Base-by-base conservation (phyloP, 2,329 filamentous ascomycete genomes). In the Aspergillus pseudoterreus region DNA sequence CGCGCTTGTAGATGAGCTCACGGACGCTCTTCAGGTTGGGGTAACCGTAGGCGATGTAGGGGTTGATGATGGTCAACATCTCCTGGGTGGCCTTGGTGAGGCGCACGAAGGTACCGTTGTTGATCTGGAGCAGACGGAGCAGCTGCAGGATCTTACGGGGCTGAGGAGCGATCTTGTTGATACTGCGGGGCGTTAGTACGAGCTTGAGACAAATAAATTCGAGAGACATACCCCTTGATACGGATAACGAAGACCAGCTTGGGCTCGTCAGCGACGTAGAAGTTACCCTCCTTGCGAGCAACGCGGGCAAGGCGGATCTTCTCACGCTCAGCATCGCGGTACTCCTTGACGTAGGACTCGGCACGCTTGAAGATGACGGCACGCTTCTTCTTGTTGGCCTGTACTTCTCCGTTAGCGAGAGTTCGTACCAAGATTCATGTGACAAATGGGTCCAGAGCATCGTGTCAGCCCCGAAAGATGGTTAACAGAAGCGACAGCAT, bases 161-260 rank as follows among this genome's bases (percentile, higher is more conserved):
- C 89, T 99, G 97, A 69, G 94, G 94, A 75, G 95, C 86, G 71
- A 99, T 97, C 89, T 99, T 99, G 90, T 97, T 97, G 91, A 99
- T 97, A 95, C 92, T 87, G 59, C 59, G 59, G 45, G 52, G 32
- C 30, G 36, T 32, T 17, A 8, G 17, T 4, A 2, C 14, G 1
- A 19, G 8, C 19, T n/a, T 19, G 5, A n/a, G 17, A 12, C 6
- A 27, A 2, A 1, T 32, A 14, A 33, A 15, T 17, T 24, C 4
- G 22, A 30, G 15, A 12, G 39, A 71, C 82, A 65, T 78, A 87
- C 85, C 86, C 94, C 90, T 99, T 99, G 85, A 99, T 99, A 77
- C 94, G 92, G 78, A 97, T 81, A 70, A 99, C 86, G 77, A 99
- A 99, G 81, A 92, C 91, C 72, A 99, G 83, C 82, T 96, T 96